These are phyloP conservation scores for Nicotiana otophora DNA, from an alignment of 257 asterid species.

Conservation along the genomic window DNA sequence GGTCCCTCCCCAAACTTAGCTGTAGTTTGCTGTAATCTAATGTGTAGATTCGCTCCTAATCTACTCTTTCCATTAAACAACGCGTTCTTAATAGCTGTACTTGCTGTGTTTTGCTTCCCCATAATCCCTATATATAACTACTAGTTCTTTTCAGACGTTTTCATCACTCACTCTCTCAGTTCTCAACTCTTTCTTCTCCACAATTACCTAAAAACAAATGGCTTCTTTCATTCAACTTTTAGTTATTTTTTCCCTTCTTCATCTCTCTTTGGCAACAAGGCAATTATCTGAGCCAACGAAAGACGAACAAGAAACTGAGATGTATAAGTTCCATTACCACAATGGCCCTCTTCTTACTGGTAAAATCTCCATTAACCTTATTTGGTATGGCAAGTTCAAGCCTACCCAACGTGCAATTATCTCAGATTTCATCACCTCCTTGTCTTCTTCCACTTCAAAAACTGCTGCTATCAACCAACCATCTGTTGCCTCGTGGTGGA, in stretches of 20 bases:
- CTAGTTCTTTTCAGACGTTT: no score
- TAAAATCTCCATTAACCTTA: conserved; percentile 29
- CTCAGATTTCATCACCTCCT: conserved; percentile 31
- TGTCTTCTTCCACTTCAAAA: conserved; percentile 20
- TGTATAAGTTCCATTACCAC: conserved; percentile 28
- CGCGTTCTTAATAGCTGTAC: conserved; percentile 10
- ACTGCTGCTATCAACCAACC: conserved; percentile 19
- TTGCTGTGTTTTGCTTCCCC: background rate
- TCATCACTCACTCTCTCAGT: background rate
- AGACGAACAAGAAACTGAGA: conserved; percentile 11
- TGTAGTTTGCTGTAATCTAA: conserved; percentile 15
- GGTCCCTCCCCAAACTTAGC: background rate
- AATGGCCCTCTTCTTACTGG: conserved; percentile 43
- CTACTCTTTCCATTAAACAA: background rate
- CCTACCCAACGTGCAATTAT: conserved; percentile 29
- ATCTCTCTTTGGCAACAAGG: conserved; percentile 10
- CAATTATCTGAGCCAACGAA: conserved; percentile 5
- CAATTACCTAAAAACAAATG: background rate
- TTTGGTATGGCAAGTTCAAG: conserved; percentile 39
- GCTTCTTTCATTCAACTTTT: conserved; percentile 10
- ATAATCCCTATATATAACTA: background rate
- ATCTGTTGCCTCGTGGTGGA: conserved; percentile 45
- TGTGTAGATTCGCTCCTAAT: conserved; percentile 11
- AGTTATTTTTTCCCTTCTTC: background rate
- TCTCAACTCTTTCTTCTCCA: background rate